phyloP scores from a whole-genome alignment of 768 basidiomycete species.

The Peribolospora kevripleyi region DNA sequence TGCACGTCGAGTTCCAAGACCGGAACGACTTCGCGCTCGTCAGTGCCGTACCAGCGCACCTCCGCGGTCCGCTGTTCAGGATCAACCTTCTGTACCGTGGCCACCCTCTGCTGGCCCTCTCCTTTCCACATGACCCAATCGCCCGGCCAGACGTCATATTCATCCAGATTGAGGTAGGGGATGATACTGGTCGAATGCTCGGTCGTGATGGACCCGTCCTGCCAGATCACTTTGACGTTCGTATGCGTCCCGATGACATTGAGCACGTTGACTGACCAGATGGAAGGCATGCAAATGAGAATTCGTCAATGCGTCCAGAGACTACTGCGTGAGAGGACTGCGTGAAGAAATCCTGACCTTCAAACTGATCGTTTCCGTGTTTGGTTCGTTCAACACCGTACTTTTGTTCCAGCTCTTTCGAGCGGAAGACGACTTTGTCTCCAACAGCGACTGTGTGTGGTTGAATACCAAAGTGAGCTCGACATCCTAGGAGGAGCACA shows the following conservation, averaged over 20 bases:
- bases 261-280: slow-evolving; percentile 26
- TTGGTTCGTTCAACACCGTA: no score
- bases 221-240: slow-evolving; percentile 56
- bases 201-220: slow-evolving; percentile 36
- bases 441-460: slow-evolving; percentile 5
- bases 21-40: slow-evolving; percentile 40
- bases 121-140: slow-evolving; percentile 65
- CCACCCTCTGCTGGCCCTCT: background rate
- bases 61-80: slow-evolving; percentile 43
- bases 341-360: background rate
- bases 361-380: no score
- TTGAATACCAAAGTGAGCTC: background rate
- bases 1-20: slow-evolving; percentile 74
- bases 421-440: slow-evolving; percentile 8
- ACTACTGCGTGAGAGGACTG: background rate
- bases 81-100: slow-evolving; percentile 8
- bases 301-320: background rate
- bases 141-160: slow-evolving; percentile 85
- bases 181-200: slow-evolving; percentile 45
- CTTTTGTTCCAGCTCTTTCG: background rate
- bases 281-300: background rate
- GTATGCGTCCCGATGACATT: slow-evolving; percentile 48
- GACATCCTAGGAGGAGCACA: background rate
- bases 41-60: slow-evolving; percentile 27
- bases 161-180: slow-evolving; percentile 66